Conservation (phyloP, 352 stramenopile genomes). For the Globisporangium abappressorium region DNA sequence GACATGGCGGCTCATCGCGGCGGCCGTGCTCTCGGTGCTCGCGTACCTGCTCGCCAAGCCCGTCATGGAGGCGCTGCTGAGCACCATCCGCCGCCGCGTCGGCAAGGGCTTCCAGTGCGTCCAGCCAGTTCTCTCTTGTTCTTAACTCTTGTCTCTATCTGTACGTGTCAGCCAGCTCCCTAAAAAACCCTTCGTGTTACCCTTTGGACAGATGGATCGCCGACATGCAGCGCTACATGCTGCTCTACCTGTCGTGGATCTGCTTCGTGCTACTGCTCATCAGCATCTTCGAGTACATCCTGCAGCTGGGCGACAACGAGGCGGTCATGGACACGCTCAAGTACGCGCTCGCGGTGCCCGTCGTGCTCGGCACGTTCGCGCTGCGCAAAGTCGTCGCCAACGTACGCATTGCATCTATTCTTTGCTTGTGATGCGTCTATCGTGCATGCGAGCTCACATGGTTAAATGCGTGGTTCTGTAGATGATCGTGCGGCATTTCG, state of each 20-base stretch:
- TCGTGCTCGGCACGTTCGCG: slow-evolving; percentile 73
- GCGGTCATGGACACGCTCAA: slow-evolving; percentile 47
- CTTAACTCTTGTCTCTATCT: background rate
- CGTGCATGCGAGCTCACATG: background rate
- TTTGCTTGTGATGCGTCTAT: too few relatives aligned
- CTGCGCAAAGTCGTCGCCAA: slow-evolving; percentile 78
- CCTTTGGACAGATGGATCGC: slow-evolving; percentile 50
- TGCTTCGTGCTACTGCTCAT: slow-evolving; percentile 45
- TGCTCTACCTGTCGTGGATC: slow-evolving; percentile 77
- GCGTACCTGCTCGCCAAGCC: slow-evolving; percentile 59
- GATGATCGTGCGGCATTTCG: slow-evolving; percentile 70
- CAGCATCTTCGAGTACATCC: slow-evolving; percentile 48
- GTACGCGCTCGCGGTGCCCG: slow-evolving; percentile 57
- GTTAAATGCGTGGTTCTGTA: slow-evolving; percentile 20
- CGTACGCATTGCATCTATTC: slow-evolving; percentile 25
- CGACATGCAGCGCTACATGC: slow-evolving; percentile 76
- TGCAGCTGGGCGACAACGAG: slow-evolving; percentile 50
- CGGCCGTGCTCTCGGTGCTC: slow-evolving; percentile 34
- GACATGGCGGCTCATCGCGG: slow-evolving; percentile 54
- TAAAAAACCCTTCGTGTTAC: background rate
- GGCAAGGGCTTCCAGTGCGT: slow-evolving; percentile 61
- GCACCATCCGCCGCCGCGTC: slow-evolving; percentile 44
- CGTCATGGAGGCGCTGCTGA: slow-evolving; percentile 47
- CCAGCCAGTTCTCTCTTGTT: background rate
- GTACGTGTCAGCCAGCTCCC: background rate